Evolutionary conservation across 1,284 basidiomycete genomes (phyloP), one percentile per base, ranked within the genome.

Genomic region (Austroboletus sp.): DNA sequence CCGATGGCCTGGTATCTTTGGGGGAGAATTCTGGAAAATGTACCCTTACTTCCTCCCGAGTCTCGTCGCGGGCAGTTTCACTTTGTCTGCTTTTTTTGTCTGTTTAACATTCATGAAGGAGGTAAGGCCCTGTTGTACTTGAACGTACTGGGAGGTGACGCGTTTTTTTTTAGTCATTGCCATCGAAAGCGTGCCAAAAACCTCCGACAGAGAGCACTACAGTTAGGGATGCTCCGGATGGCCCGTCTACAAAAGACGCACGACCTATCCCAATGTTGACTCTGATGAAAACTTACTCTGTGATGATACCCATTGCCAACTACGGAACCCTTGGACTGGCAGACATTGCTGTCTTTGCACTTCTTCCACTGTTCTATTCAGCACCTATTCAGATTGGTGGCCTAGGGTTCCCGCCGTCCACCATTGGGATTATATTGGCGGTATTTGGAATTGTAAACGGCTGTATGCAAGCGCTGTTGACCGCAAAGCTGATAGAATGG

Each of bases 351-450:
- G 73, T 76, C 56, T 72, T 78, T 21, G 77, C 78, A 10, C 70
- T 89, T 15, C 72, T 80, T 15, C 83, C 84, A 2, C 61, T 87
- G 15, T 86, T 85, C 62, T 71, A 78, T 48, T 74, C 82, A 11
- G 83, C 81, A 2, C 82, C 85, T 8, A 67, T 81, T 39, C 67
- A 69, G 39, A 66, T 78, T 5, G 84, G 85, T 41, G 84, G 84
- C 0, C 70, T 87, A 3, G 84, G 81, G 2, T 66, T 85, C 15
- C 56, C 73, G 0, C 82, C 83, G 0, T 63, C 75, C 0, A 63
- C 57, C 17, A 85, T 86, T 27, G 84, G 84, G 5, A 69, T 69
- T 12, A 67, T 79, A 44, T 63, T 85, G 15, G 76, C 77, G 7
- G 45, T 66, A 1, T 78, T 71, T 53, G 85, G 83, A 6, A 50